These are phyloP conservation scores for Perilla frutescens DNA, from an alignment of 257 asterid genomes.

Conservation along the genomic window DNA sequence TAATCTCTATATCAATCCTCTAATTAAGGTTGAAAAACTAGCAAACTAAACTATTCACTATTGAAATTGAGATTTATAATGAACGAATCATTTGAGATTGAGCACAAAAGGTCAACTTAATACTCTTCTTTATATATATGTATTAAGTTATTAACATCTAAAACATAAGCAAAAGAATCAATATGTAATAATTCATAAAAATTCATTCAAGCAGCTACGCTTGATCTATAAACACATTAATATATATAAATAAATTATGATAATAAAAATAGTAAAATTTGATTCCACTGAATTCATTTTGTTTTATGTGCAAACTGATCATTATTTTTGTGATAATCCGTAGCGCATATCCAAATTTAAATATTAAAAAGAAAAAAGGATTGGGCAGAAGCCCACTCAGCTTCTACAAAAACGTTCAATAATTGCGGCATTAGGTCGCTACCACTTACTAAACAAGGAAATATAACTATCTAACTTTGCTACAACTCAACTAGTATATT, in stretches of 20 bases:
- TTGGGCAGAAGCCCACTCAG: constrained; percentile 1
- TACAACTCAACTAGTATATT: background rate
- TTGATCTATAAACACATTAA: background rate
- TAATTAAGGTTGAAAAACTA: too few relatives aligned
- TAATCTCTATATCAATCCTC: too few relatives aligned
- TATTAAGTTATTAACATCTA: background rate
- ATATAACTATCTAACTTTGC: background rate
- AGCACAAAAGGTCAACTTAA: too few relatives aligned
- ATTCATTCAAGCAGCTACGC: background rate
- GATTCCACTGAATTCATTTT: background rate
- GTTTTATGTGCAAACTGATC: background rate
- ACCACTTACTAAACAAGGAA: constrained; percentile 35
- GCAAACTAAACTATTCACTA: too few relatives aligned
- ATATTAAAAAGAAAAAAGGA: background rate
- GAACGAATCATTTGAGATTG: too few relatives aligned
- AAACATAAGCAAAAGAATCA: background rate
- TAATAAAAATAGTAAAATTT: background rate
- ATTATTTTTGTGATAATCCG: background rate
- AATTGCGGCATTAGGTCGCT: constrained; percentile 14
- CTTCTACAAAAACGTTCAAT: constrained; percentile 21
- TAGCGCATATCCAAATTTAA: background rate
- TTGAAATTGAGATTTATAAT: too few relatives aligned
- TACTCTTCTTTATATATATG: too few relatives aligned
- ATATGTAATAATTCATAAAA: background rate
- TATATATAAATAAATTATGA: background rate